A percentile compares a stretch with the other conserved stretches of the same genome.
Conservation (phyloP, 2,329 filamentous ascomycete species). For the Arthrobotrys musiformis region DNA sequence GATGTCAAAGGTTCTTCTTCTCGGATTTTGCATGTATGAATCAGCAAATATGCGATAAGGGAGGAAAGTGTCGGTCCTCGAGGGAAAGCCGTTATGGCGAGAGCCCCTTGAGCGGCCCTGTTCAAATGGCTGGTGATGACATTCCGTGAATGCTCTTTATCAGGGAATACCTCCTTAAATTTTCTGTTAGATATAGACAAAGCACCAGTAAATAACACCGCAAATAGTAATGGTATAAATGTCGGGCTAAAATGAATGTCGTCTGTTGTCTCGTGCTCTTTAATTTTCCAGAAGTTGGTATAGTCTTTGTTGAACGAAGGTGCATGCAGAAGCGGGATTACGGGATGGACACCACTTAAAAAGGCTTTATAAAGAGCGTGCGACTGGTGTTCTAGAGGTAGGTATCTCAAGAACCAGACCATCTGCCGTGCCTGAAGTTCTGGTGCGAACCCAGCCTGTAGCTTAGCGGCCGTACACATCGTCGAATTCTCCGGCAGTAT, state of each 20-base stretch:
- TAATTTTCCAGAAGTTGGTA: constrained; percentile 56
- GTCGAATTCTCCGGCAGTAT: constrained; percentile 50
- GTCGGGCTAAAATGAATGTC: constrained; percentile 55
- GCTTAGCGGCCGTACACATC: constrained; percentile 46
- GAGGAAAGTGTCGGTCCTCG: constrained; percentile 57
- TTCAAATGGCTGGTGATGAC: constrained; percentile 54
- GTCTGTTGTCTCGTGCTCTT: constrained; percentile 54
- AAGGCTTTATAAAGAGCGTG: constrained; percentile 58
- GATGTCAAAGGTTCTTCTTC: constrained; percentile 59
- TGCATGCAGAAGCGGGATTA: constrained; percentile 58
- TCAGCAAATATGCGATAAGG: constrained; percentile 58
- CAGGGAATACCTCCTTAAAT: constrained; percentile 47
- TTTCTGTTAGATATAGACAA: constrained; percentile 57
- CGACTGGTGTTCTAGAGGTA: constrained; percentile 46
- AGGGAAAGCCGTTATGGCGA: constrained; percentile 57
- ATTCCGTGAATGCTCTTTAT: constrained; percentile 53
- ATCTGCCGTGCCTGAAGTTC: constrained; percentile 46
- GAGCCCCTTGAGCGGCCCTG: constrained; percentile 51
- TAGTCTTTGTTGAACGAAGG: constrained; percentile 58
- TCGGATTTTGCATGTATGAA: constrained; percentile 59
- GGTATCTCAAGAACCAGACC: constrained; percentile 50
- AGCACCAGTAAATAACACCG: constrained; percentile 58
- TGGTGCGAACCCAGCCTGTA: constrained; percentile 48
- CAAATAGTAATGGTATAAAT: constrained; percentile 58
- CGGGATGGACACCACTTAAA: constrained; percentile 58